Evolutionary conservation across 768 basidiomycete genomes (phyloP), one percentile per base, ranked within the genome.

Genomic region (Tulasnella sp.): DNA sequence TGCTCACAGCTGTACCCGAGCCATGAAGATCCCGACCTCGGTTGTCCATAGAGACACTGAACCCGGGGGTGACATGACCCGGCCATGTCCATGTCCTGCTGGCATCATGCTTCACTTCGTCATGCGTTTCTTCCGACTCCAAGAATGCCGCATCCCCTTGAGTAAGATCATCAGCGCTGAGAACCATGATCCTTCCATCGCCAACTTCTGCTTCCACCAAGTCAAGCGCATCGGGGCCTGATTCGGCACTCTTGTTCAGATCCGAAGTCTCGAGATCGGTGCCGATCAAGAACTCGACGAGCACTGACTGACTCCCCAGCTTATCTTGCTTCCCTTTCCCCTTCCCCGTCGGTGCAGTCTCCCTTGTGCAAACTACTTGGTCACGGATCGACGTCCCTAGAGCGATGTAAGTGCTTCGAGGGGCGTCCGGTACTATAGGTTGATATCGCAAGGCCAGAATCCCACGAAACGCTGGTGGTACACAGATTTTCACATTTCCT

Each of bases 241-340:
- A 26, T 17, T 59, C 27, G 10, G 30, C 30, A 15, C 45, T 38
- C 32, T 47, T 27, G 38, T 59, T 59, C n/a, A 59, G 42, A n/a
- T 49, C 58, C 17, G 29, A 13, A 15, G 43, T 41, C 19, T 59
- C 58, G 3, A 59, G 27, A 50, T 59, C 48, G 58, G 58, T 11
- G 24, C 58, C 58, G 42, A 59, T 51, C n/a, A 59, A 29, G 24
- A 50, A 51, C 45, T 59, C 58, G 29, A 59, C 58, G 13, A 59
- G 50, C 45, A 47, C 24, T 15, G 29, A 34, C 47, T 24, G 53
- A 43, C 27, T n/a, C 17, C 27, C 23, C 24, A 15, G 49, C 47
- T 15, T 52, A 19, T 49, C 27, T 19, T 34, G 2, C 50, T 59
- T 59, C 29, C n/a, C 30, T 34, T 59, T 59, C 4, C 47, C 58